Conservation (phyloP, 352 stramenopile genomes). For the Globisporangium heterothallicum region DNA sequence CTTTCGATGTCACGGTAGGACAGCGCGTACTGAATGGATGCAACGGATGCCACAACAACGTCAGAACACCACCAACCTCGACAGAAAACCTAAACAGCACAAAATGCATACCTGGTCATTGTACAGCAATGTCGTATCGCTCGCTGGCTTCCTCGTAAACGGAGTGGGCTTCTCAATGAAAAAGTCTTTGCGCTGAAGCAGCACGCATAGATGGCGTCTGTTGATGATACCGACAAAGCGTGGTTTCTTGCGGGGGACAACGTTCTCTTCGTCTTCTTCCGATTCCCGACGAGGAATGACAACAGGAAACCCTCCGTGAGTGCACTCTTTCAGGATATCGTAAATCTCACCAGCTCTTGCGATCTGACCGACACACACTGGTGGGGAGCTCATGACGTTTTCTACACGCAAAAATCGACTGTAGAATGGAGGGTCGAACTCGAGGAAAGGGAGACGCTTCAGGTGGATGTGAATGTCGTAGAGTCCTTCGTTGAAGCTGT, state of each 20-base stretch:
- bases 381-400: conserved; percentile 74
- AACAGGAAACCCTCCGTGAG: conserved; percentile 74
- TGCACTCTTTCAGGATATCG: conserved; percentile 62
- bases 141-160: conserved; percentile 70
- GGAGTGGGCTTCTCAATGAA: conserved; percentile 70
- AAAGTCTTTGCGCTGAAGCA: conserved; percentile 85
- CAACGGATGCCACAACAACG: neutral
- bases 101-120: conserved; percentile 57
- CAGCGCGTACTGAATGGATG: conserved; percentile 44
- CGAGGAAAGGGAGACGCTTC: conserved; percentile 95
- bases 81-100: neutral
- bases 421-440: conserved; percentile 91
- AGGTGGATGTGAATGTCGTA: conserved; percentile 99
- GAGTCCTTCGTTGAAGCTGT: conserved; percentile 97
- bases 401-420: conserved; percentile 62
- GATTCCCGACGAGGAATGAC: conserved; percentile 39
- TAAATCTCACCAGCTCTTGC: conserved; percentile 76
- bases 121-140: conserved; percentile 78
- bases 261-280: conserved; percentile 23
- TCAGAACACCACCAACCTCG: neutral
- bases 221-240: conserved; percentile 77
- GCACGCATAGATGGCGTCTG: conserved; percentile 65
- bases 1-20: conserved; percentile 83
- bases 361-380: conserved; percentile 62
- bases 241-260: conserved; percentile 20